Conservation (phyloP, 306 rosid species). For the Cicer cuneatum region DNA sequence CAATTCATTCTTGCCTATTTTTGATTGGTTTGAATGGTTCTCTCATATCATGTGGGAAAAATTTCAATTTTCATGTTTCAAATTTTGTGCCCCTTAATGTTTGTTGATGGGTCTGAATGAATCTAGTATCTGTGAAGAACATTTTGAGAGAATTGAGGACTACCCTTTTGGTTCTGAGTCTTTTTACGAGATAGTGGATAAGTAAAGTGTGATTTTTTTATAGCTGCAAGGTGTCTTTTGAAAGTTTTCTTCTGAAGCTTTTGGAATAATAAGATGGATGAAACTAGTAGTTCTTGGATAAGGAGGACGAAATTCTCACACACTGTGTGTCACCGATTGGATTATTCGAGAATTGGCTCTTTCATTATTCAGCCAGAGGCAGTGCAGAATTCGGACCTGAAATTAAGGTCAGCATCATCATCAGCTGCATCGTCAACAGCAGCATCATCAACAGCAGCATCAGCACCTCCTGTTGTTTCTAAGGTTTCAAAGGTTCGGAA, state of each 20-base stretch:
- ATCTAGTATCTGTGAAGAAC: conserved; percentile 38
- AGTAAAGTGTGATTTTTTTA: conserved; percentile 37
- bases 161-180: conserved; percentile 42
- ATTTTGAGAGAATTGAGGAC: conserved; percentile 29
- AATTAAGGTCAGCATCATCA: conserved; percentile 52
- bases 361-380: conserved; percentile 40
- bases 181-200: conserved; percentile 43
- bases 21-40: conserved; percentile 51
- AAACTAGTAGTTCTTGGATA: conserved; percentile 73
- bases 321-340: conserved; percentile 81
- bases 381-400: conserved; percentile 50
- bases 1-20: conserved; percentile 44
- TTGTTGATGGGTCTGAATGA: conserved; percentile 56
- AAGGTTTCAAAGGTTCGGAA: conserved; percentile 40
- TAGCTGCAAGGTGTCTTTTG: conserved; percentile 30
- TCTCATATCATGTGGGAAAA: conserved; percentile 45
- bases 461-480: conserved; percentile 24
- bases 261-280: conserved; percentile 59
- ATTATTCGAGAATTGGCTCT: conserved; percentile 59
- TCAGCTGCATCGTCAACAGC: background rate
- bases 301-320: conserved; percentile 87
- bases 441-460: background rate
- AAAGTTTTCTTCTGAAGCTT: conserved; percentile 19
- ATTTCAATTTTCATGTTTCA: conserved; percentile 19
- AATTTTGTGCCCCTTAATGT: background rate